Percentiles rank a stretch among this genome's conserved stretches.
phyloP scores from a whole-genome alignment of 2,329 filamentous ascomycete genomes.

The Fusarium sp. region DNA sequence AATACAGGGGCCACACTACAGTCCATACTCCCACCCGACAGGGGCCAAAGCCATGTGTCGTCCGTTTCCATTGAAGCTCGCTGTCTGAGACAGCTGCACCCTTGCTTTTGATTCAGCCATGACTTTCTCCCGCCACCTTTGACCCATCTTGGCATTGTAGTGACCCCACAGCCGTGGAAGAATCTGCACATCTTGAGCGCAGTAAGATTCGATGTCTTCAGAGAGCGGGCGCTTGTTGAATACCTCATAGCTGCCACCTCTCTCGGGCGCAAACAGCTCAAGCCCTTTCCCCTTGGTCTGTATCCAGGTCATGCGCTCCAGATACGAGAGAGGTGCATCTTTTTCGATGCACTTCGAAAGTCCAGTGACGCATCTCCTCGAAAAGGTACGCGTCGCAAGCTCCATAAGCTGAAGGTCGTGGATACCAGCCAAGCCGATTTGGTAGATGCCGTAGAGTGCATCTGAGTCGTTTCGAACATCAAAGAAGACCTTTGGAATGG shows the following conservation, averaged over 20 bases:
- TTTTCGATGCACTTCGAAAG: not conserved
- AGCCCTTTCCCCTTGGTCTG: not conserved
- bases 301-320: not conserved
- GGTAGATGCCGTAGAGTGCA: not conserved
- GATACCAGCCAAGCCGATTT: not conserved
- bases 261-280: not conserved
- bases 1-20: too few species aligned
- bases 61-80: not conserved
- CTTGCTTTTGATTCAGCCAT: not conserved
- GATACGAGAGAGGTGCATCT: not conserved
- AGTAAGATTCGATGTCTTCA: not conserved
- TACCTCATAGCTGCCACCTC: not conserved
- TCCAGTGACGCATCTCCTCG: not conserved
- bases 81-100: not conserved
- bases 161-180: not conserved
- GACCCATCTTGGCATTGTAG: not conserved
- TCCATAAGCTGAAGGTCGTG: conserved; percentile 19
- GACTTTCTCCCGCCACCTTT: not conserved
- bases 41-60: not conserved
- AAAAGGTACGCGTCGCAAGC: not conserved
- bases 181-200: not conserved
- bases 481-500: conserved; percentile 4
- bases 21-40: not conserved
- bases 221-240: not conserved
- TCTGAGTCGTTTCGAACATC: not conserved